Conservation (phyloP, 345 rosid genomes). For the Trapa incisa region DNA sequence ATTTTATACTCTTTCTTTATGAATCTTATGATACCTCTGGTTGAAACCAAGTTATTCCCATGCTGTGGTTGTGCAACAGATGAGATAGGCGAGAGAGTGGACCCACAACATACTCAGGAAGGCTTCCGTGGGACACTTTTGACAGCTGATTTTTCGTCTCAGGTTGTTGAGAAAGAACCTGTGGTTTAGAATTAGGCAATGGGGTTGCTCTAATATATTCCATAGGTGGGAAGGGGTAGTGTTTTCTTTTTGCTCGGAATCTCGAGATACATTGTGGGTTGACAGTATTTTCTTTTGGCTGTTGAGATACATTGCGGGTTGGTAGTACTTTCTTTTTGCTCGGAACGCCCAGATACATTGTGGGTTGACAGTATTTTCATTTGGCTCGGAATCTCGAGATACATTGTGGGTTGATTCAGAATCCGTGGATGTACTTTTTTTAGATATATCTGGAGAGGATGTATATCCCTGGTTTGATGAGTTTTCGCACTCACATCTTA, state of each 20-base stretch:
- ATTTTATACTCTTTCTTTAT: not conserved
- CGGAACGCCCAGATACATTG: too few species aligned
- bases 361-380: not conserved
- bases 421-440: too few species aligned
- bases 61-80: constrained; percentile 27
- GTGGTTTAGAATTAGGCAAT: not conserved
- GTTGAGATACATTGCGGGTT: not conserved
- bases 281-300: too few species aligned
- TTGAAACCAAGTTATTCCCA: not conserved
- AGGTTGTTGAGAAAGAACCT: constrained; percentile 18
- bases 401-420: not conserved
- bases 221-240: not conserved
- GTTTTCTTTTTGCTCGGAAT: not conserved
- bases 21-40: not conserved
- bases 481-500: too few species aligned
- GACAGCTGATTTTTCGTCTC: constrained; percentile 57
- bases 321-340: too few species aligned
- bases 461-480: too few species aligned
- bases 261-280: not conserved
- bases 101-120: constrained; percentile 47
- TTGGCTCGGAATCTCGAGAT: not conserved
- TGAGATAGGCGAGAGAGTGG: constrained; percentile 61
- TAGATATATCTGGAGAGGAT: too few species aligned
- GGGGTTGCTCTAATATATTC: not conserved
- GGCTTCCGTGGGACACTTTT: constrained; percentile 89